Conservation (phyloP, 192 early-diverging fungal genomes). For the Paraglomus occultum region DNA sequence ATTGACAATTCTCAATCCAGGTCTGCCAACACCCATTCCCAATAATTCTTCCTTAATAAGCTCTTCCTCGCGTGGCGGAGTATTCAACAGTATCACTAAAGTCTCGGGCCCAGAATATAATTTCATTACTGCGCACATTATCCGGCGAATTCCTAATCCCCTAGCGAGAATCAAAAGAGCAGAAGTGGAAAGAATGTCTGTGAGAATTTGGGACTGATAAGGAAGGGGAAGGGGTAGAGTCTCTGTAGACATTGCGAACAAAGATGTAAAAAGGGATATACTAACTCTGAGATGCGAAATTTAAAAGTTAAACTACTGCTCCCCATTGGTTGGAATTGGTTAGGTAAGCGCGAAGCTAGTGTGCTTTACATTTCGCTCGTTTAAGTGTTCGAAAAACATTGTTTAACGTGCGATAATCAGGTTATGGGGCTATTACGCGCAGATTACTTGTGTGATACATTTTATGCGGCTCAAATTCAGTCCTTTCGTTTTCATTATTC, state of each 20-base stretch:
- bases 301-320: background rate
- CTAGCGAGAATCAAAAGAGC: slow-evolving; percentile 75
- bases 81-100: slow-evolving; percentile 81
- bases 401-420: no score
- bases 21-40: slow-evolving; percentile 41
- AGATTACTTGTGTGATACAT: no score
- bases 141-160: slow-evolving; percentile 72
- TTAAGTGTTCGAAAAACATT: no score
- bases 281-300: background rate
- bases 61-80: slow-evolving; percentile 55
- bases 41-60: slow-evolving; percentile 50
- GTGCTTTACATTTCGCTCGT: no score
- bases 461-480: no score
- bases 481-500: no score
- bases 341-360: no score
- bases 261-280: background rate
- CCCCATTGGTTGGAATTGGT: no score
- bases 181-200: slow-evolving; percentile 69
- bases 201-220: slow-evolving; percentile 67
- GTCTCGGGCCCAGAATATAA: slow-evolving; percentile 64
- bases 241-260: background rate
- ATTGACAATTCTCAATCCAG: slow-evolving; percentile 45
- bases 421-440: no score
- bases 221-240: slow-evolving; percentile 32
- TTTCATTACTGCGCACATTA: slow-evolving; percentile 70